A percentile compares a stretch with the other conserved stretches of the same genome.
Conservation (phyloP, 2,329 filamentous ascomycete genomes). For the Aureobasidium musti region DNA sequence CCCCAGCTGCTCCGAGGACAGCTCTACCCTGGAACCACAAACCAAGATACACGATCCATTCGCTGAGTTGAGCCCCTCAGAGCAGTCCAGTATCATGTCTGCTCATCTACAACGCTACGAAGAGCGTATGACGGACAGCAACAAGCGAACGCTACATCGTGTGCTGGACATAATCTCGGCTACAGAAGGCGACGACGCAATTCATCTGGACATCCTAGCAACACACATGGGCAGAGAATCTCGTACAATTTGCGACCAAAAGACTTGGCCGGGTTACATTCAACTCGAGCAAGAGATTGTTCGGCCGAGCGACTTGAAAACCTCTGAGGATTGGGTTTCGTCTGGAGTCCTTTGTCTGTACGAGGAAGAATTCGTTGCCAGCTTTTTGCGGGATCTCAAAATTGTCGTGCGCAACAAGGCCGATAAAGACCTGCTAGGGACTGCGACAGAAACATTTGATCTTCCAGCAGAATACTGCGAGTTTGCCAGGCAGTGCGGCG, state of each 20-base stretch:
- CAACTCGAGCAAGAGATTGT: too few relatives aligned
- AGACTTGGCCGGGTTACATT: too few relatives aligned
- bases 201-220: too few relatives aligned
- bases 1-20: neutral
- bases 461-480: neutral
- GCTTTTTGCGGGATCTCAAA: too few relatives aligned
- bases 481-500: neutral
- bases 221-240: too few relatives aligned
- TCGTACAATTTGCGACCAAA: too few relatives aligned
- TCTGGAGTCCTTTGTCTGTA: too few relatives aligned
- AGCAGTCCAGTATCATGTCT: neutral
- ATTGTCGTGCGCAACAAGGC: neutral
- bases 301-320: too few relatives aligned
- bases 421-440: neutral
- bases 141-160: neutral
- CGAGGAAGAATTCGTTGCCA: too few relatives aligned
- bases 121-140: neutral
- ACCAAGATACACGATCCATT: neutral
- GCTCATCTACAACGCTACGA: neutral
- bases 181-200: too few relatives aligned
- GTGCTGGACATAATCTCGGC: neutral
- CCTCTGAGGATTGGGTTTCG: too few relatives aligned
- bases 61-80: neutral
- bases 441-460: neutral
- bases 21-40: neutral